Conservation (phyloP, 164 flowering plant species). For the Liquidambar formosana region DNA sequence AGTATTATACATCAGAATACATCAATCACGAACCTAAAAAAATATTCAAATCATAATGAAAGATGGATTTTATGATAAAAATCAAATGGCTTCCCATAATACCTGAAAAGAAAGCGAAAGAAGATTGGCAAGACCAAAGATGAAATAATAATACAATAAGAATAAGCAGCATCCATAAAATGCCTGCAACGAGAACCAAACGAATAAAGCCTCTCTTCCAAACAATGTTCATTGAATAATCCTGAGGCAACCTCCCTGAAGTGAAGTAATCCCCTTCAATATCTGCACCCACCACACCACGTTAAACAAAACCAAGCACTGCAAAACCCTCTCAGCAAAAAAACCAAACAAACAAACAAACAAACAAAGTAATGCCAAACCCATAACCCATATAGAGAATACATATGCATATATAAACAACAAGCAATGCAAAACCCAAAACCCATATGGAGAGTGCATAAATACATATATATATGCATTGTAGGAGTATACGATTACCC, state of each 20-base stretch:
- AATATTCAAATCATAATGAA: background rate
- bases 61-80: background rate
- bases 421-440: background rate
- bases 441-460: no score
- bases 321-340: no score
- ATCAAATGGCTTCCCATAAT: background rate
- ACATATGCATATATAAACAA: background rate
- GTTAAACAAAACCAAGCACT: background rate
- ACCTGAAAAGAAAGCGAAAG: constrained; percentile 83
- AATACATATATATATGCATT: background rate
- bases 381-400: background rate
- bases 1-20: no score
- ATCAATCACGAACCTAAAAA: no score
- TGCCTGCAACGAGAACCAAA: constrained; percentile 73
- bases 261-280: constrained; percentile 40
- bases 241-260: constrained; percentile 39
- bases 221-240: constrained; percentile 55
- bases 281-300: constrained; percentile 33
- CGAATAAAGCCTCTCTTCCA: constrained; percentile 85
- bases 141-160: constrained; percentile 72
- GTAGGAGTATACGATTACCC: constrained; percentile 35
- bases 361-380: background rate
- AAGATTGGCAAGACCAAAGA: constrained; percentile 89
- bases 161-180: constrained; percentile 86
- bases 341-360: no score